These are phyloP conservation scores for Rosa persica DNA, from an alignment of 306 rosid species.

Conservation along the genomic window DNA sequence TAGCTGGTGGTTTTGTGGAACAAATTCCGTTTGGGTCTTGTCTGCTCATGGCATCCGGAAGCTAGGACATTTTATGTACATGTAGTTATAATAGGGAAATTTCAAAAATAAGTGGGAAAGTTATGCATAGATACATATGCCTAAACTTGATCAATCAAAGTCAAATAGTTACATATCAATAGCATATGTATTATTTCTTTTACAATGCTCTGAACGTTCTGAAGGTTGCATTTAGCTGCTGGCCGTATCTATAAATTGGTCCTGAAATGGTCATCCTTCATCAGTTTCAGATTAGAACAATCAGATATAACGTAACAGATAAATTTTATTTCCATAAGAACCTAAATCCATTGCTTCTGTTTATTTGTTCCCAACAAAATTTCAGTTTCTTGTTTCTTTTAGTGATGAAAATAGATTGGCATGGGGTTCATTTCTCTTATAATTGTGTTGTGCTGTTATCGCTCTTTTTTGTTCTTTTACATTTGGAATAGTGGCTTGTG, in stretches of 20 bases:
- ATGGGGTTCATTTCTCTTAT: background rate
- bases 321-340: background rate
- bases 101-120: background rate
- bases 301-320: background rate
- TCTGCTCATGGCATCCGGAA: background rate
- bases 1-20: background rate
- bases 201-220: background rate
- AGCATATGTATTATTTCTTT: background rate
- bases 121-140: background rate
- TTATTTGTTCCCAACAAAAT: background rate
- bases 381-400: background rate
- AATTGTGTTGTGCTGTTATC: background rate
- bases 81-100: background rate
- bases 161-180: no score
- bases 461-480: background rate
- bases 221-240: background rate
- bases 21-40: background rate
- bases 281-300: background rate
- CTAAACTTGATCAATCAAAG: background rate
- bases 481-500: conserved; percentile 65
- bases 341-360: background rate
- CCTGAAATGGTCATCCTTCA: background rate
- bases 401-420: background rate
- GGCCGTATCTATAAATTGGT: background rate
- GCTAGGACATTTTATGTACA: background rate